These are phyloP conservation scores for Trichosporon asahii DNA, from an alignment of 1,284 basidiomycete genomes.

Conservation along the genomic window DNA sequence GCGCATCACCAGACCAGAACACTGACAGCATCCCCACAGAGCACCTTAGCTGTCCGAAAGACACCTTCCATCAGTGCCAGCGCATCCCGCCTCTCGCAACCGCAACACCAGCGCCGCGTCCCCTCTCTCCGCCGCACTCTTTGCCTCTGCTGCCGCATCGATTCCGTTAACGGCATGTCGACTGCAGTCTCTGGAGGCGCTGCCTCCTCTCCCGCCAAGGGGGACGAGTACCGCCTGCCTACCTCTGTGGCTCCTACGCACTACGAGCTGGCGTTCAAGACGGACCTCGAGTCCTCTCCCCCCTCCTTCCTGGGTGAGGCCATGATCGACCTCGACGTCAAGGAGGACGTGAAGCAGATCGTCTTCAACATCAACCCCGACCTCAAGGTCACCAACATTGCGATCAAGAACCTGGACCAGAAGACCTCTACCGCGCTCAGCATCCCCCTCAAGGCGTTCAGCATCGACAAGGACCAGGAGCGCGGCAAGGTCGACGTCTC, in stretches of 20 bases:
- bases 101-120: not conserved
- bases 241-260: conserved; percentile 61
- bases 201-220: conserved; percentile 17
- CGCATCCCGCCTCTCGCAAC: not conserved
- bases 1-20: not conserved
- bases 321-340: conserved; percentile 71
- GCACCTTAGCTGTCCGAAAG: not conserved
- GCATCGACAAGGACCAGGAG: conserved; percentile 62
- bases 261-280: conserved; percentile 77
- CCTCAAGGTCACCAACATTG: conserved; percentile 66
- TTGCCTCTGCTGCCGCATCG: conserved; percentile 24
- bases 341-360: conserved; percentile 62
- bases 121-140: conserved; percentile 14
- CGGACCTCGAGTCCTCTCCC: conserved; percentile 68
- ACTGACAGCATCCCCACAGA: not conserved
- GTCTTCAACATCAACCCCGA: conserved; percentile 67
- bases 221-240: conserved; percentile 66
- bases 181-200: conserved; percentile 32
- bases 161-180: conserved; percentile 15
- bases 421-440: conserved; percentile 58
- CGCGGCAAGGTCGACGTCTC: conserved; percentile 63
- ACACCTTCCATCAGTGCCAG: not conserved
- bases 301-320: conserved; percentile 70
- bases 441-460: conserved; percentile 50
- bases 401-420: conserved; percentile 62